Evolutionary conservation across 108 stramenopile genomes (phyloP).

Genomic region (Conticribra guillardii): DNA sequence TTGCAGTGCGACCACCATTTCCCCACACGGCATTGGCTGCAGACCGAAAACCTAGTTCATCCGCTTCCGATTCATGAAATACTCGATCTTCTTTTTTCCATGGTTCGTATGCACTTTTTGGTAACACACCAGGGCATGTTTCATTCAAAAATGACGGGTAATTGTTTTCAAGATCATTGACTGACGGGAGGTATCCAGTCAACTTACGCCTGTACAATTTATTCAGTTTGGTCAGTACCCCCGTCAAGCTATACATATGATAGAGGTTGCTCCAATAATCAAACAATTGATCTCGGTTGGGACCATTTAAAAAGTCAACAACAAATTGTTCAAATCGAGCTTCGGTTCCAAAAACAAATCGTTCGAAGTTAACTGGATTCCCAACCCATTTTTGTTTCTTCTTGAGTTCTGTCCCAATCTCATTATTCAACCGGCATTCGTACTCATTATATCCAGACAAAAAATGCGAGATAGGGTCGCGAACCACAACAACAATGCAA

Average conservation of each 20-base stretch:
- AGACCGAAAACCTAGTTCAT: not conserved
- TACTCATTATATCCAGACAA: not conserved
- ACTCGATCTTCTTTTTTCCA: not conserved
- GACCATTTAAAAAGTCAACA: not conserved
- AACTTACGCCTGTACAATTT: not conserved
- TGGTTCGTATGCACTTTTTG: not conserved
- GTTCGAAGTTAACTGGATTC: not conserved
- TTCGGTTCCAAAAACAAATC: not conserved
- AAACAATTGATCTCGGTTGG: not conserved
- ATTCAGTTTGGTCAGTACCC: not conserved
- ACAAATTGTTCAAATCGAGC: not conserved
- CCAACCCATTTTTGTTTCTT: not conserved
- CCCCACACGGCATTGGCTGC: not conserved
- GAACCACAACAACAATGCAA: not conserved
- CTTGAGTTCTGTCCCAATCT: not conserved
- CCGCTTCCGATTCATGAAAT: not conserved
- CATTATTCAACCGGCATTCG: not conserved
- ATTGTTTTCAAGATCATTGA: not conserved
- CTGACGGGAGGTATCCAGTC: not conserved
- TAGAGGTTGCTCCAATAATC: not conserved
- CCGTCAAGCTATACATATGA: not conserved
- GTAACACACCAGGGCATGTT: not conserved
- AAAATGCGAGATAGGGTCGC: not conserved
- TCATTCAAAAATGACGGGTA: not conserved
- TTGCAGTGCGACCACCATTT: not conserved